Evolutionary conservation across 169 alveolate genomes (phyloP).

Genomic region (Eimeria tenella): DNA sequence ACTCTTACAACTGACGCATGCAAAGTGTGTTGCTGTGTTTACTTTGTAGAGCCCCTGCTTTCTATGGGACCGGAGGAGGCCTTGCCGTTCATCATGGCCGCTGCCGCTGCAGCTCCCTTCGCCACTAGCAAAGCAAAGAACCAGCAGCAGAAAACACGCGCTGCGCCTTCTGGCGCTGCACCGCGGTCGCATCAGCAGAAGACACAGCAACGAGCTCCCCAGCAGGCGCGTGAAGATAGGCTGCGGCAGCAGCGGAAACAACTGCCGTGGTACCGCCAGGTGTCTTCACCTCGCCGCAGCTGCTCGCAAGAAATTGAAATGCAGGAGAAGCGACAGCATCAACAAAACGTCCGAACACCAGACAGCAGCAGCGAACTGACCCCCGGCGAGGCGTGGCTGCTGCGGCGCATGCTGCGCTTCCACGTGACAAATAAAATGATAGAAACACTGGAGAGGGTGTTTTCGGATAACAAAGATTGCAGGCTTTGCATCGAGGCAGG

Average conservation of each 20-base stretch:
- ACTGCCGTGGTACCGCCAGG: background rate
- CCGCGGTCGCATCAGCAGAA: background rate
- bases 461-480: background rate
- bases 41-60: background rate
- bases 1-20: background rate
- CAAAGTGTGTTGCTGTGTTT: background rate
- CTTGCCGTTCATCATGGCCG: background rate
- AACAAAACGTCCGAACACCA: background rate
- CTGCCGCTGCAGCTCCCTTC: background rate
- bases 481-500: background rate
- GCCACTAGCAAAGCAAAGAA: background rate
- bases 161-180: background rate
- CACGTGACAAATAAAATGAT: background rate
- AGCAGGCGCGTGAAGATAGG: background rate
- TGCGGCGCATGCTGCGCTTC: slow-evolving; percentile 36
- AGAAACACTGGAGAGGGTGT: background rate
- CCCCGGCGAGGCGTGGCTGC: slow-evolving; percentile 37
- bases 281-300: background rate
- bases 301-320: background rate
- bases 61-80: background rate
- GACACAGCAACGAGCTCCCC: background rate
- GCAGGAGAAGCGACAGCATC: background rate
- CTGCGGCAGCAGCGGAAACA: background rate
- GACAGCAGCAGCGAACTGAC: slow-evolving; percentile 1
- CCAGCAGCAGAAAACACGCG: background rate